A percentile compares a stretch with the other conserved stretches of the same genome.
Conservation (phyloP, 805 yeast genomes). For the Ogataea kodamae region DNA sequence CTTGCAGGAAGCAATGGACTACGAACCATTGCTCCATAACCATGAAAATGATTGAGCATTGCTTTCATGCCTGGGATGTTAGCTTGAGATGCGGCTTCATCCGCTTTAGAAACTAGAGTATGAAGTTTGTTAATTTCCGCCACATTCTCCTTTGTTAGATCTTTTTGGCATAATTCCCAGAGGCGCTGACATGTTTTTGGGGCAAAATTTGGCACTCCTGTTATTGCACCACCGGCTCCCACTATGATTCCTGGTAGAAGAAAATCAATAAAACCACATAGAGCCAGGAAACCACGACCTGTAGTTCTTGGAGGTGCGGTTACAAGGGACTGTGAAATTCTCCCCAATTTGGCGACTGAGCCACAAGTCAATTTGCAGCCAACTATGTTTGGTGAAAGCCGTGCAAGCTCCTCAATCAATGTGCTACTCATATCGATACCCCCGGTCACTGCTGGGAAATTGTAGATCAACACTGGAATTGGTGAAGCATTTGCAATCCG, state of each 20-base stretch:
- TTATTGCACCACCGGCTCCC: conserved; percentile 19
- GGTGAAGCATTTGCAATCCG: conserved; percentile 33
- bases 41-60: conserved; percentile 9
- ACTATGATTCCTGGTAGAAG: conserved; percentile 16
- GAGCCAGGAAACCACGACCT: conserved; percentile 12
- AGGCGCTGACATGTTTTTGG: conserved; percentile 17
- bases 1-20: conserved; percentile 15
- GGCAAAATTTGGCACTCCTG: conserved; percentile 21
- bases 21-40: conserved; percentile 11
- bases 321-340: conserved; percentile 13
- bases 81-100: conserved; percentile 16
- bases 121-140: conserved; percentile 11
- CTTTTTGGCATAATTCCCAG: conserved; percentile 12
- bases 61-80: conserved; percentile 19
- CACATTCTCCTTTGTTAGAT: conserved; percentile 6
- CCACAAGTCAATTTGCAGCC: conserved; percentile 19
- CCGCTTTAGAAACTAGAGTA: conserved; percentile 16
- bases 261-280: conserved; percentile 19
- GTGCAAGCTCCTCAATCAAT: conserved; percentile 12
- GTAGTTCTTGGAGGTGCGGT: conserved; percentile 7
- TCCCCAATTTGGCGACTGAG: conserved; percentile 16
- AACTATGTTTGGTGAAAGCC: conserved; percentile 11
- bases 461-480: conserved; percentile 36
- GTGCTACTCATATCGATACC: conserved; percentile 27
- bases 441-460: conserved; percentile 38